phyloP scores from a whole-genome alignment of 352 stramenopile species.

The Phytophthora citricola region DNA sequence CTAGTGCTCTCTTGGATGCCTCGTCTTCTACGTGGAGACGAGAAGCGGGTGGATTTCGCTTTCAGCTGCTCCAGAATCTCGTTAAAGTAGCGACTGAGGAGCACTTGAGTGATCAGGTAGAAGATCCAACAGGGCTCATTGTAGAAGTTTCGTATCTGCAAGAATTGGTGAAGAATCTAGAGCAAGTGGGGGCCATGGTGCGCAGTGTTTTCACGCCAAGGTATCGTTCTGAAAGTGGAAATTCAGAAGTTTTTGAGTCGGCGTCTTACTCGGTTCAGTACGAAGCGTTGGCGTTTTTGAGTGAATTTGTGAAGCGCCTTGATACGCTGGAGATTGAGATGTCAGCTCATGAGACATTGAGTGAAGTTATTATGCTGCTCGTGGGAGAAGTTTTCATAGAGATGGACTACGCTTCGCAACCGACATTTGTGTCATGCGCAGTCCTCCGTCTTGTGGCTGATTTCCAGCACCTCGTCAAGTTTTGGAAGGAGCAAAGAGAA shows the following conservation, averaged over 20 bases:
- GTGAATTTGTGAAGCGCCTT: conserved; percentile 34
- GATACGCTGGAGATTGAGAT: not conserved
- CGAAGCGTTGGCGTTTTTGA: conserved; percentile 46
- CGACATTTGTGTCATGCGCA: conserved; percentile 56
- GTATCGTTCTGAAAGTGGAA: not conserved
- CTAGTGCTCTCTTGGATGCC: conserved; percentile 14
- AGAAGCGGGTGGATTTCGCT: conserved; percentile 45
- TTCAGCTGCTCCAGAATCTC: conserved; percentile 60
- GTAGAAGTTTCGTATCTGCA: conserved; percentile 22
- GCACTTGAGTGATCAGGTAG: conserved; percentile 5
- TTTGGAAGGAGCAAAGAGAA: conserved; percentile 8
- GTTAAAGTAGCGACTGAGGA: conserved; percentile 22
- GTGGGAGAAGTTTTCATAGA: conserved; percentile 22
- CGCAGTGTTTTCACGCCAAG: conserved; percentile 7
- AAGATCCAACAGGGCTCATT: not conserved
- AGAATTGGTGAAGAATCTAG: conserved; percentile 18
- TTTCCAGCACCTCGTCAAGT: conserved; percentile 33
- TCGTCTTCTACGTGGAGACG: conserved; percentile 3
- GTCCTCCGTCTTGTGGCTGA: conserved; percentile 43
- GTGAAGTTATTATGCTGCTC: conserved; percentile 25
- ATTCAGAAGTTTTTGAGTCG: not conserved
- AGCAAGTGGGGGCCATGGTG: conserved; percentile 18
- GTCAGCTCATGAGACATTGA: conserved; percentile 8
- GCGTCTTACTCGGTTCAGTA: conserved; percentile 33
- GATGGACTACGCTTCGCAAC: conserved; percentile 32